These are phyloP conservation scores for Phialemonium atrogriseum DNA, from an alignment of 2,329 filamentous ascomycete genomes.

Conservation along the genomic window DNA sequence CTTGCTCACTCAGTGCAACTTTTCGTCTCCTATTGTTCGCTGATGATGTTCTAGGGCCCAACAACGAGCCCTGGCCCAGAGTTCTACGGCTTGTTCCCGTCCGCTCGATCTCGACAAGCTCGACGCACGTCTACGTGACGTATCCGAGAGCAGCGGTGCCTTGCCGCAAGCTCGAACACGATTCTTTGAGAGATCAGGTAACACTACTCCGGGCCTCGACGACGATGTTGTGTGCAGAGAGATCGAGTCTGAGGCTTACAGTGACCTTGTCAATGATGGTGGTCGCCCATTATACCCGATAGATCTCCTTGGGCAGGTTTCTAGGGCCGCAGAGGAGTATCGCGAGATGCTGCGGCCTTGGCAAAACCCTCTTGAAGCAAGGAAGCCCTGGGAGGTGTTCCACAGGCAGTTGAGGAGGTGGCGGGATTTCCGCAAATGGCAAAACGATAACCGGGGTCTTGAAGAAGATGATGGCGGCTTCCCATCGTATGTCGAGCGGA, in stretches of 20 bases:
- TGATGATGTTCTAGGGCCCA: too few relatives aligned
- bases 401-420: conserved; percentile 17
- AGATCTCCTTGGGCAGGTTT: conserved; percentile 16
- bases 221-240: too few relatives aligned
- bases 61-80: too few relatives aligned
- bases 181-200: neutral
- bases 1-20: too few relatives aligned
- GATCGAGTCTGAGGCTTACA: conserved; percentile 15
- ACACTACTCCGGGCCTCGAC: neutral
- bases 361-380: conserved; percentile 6
- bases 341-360: conserved; percentile 19
- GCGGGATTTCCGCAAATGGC: conserved; percentile 21
- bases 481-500: conserved; percentile 5
- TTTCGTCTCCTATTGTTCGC: too few relatives aligned
- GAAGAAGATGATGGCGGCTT: conserved; percentile 13
- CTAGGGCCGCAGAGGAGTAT: conserved; percentile 13
- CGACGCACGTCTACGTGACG: conserved; percentile 8
- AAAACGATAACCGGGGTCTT: conserved; percentile 16
- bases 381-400: conserved; percentile 13
- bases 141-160: neutral
- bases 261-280: conserved; percentile 20
- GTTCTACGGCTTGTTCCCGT: conserved; percentile 2
- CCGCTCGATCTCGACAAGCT: conserved; percentile 13
- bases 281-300: conserved; percentile 22
- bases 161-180: neutral